Evolutionary conservation across 352 stramenopile genomes (phyloP), one percentile per base, ranked within the genome.

Genomic region (Phytophthora parvispora): DNA sequence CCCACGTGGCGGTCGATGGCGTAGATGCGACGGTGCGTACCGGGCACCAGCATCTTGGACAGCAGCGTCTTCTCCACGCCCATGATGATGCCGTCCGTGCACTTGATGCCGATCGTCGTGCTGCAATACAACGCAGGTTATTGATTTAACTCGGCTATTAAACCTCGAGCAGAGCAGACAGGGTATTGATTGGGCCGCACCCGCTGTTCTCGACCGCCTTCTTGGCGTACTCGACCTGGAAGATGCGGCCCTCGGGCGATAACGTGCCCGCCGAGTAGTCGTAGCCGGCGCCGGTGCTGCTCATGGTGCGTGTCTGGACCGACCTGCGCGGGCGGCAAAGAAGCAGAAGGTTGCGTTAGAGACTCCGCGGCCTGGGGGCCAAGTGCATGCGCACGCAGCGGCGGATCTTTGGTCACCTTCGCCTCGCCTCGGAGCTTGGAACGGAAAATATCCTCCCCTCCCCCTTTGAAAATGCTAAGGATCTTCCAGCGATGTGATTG

Each of bases 161-260:
- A 31, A 10, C n/a, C n/a, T n/a, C n/a, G n/a, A n/a, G n/a, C n/a
- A n/a, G n/a, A n/a, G 49, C n/a, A 36, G 24, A 36, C 20, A 13
- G n/a, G 24, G 38, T 47, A 67, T 31, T 16, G 24, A 20, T 51
- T n/a, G n/a, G n/a, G n/a, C n/a, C 16, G 16, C 75, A 96, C 89
- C 91, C 91, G 68, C 93, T 98, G 88, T 99, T 99, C 74, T 99
- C 98, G 50, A 99, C 97, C 20, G 98, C 97, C 74, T 99, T 99
- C 73, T 93, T 96, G 53, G 98, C 98, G 67, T 99, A 99, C 74
- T 99, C 98, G 49, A 99, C 95, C 86, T 99, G 98, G 77, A 99
- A 99, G 71, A 99, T 99, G 50, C 97, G 96, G 38, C 98, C 98
- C 75, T 99, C 98, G 24, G 97, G 97, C 58, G 94, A 99, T 84